Percentiles rank a stretch among this genome's conserved stretches.
phyloP scores from a whole-genome alignment of 1,284 basidiomycete genomes.

The Fomitopsis pinicola region DNA sequence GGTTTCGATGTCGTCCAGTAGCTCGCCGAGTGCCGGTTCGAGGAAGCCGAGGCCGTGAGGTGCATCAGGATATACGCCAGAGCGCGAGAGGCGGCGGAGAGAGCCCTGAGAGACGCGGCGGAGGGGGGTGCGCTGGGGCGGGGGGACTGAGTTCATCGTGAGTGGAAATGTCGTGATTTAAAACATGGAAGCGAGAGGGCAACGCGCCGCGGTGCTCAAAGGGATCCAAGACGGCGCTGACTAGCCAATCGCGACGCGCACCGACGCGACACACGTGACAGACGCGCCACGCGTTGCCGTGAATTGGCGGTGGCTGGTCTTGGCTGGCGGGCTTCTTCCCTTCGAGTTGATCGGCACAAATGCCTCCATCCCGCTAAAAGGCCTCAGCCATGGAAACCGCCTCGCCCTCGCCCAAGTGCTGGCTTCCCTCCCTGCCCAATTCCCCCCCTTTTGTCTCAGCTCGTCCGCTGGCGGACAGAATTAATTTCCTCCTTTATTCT shows the following conservation, averaged over 20 bases:
- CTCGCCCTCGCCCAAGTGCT: not conserved
- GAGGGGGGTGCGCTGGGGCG: conserved; percentile 70
- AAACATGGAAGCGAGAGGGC: not conserved
- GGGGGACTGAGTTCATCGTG: conserved; percentile 11
- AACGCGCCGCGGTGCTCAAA: not conserved
- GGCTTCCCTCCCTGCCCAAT: not conserved
- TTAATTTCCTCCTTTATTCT: too few species aligned
- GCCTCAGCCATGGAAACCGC: not conserved
- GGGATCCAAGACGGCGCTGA: too few species aligned
- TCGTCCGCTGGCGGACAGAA: not conserved
- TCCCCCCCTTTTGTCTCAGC: not conserved
- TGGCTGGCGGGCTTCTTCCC: not conserved
- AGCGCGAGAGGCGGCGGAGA: conserved; percentile 78
- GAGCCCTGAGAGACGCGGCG: conserved; percentile 90
- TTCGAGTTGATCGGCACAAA: not conserved
- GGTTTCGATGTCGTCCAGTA: conserved; percentile 82
- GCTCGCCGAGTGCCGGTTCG: conserved; percentile 78
- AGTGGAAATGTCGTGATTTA: not conserved
- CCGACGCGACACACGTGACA: not conserved
- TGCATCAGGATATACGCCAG: conserved; percentile 63
- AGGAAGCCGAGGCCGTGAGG: conserved; percentile 86
- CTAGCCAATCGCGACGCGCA: not conserved
- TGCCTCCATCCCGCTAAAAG: not conserved
- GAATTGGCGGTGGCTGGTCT: not conserved
- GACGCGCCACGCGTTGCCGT: not conserved